phyloP scores from a whole-genome alignment of 257 asterid genomes.

The Leptodermis oblonga region DNA sequence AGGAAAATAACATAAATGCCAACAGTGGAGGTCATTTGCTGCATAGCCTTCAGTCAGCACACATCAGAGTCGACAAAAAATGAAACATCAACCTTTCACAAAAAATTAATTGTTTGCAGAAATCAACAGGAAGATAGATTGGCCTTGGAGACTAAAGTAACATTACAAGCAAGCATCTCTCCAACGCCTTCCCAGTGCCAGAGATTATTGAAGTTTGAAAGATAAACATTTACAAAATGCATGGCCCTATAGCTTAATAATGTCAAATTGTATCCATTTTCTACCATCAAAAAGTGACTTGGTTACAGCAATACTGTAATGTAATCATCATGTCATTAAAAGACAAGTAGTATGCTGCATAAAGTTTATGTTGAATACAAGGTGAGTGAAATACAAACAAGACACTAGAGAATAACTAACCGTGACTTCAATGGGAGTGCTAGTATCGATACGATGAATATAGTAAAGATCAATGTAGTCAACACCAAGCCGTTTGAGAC shows the following conservation, averaged over 20 bases:
- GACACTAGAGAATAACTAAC: conserved; percentile 17
- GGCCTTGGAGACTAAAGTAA: no score
- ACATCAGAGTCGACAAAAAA: neutral
- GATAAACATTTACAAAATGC: neutral
- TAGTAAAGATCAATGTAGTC: conserved; percentile 35
- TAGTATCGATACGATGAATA: conserved; percentile 33
- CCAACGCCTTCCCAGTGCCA: neutral
- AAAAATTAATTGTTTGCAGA: neutral
- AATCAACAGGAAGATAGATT: no score
- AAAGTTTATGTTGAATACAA: neutral
- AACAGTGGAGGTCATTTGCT: neutral
- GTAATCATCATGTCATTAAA: neutral
- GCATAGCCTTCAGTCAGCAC: neutral
- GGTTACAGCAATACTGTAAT: neutral
- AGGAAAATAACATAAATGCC: neutral
- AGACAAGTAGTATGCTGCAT: neutral
- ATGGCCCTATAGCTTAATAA: neutral
- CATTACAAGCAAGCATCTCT: neutral
- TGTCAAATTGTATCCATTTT: neutral
- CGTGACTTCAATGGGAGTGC: conserved; percentile 42
- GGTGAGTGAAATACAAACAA: neutral
- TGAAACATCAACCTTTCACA: neutral
- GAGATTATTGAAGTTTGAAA: neutral
- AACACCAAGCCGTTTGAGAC: conserved; percentile 29
- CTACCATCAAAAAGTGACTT: neutral